These are phyloP conservation scores for Mucuna pruriens DNA, from an alignment of 306 rosid species.

Conservation along the genomic window DNA sequence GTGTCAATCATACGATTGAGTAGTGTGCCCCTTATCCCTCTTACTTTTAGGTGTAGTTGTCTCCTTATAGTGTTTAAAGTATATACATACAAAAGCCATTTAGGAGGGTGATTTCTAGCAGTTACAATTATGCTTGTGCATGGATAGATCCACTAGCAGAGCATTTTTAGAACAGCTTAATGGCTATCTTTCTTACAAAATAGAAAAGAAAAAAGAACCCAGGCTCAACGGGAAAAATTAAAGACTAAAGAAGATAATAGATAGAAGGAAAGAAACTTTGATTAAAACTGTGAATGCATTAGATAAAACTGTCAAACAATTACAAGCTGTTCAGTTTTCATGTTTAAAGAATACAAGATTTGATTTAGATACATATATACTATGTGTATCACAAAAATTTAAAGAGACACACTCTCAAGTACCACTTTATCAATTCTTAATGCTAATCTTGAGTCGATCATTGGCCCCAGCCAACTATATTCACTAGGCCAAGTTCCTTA, in stretches of 20 bases:
- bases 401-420: slow-evolving; percentile 42
- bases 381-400: slow-evolving; percentile 64
- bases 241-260: not conserved
- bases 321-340: slow-evolving; percentile 60
- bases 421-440: slow-evolving; percentile 42
- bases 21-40: not conserved
- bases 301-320: slow-evolving; percentile 49
- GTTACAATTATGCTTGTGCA: slow-evolving; percentile 22
- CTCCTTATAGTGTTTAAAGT: not conserved
- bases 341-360: slow-evolving; percentile 79
- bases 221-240: not conserved
- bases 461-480: slow-evolving; percentile 42
- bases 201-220: not conserved
- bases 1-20: not conserved
- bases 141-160: not conserved
- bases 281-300: slow-evolving; percentile 38
- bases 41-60: not conserved
- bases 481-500: slow-evolving; percentile 25
- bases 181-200: not conserved
- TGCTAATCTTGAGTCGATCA: slow-evolving; percentile 38
- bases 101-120: not conserved
- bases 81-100: not conserved
- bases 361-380: slow-evolving; percentile 57
- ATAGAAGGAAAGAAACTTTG: not conserved
- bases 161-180: not conserved